Percentiles rank a stretch among this genome's conserved stretches.
phyloP scores from a whole-genome alignment of 2,329 filamentous ascomycete species.

The Teratosphaeria pseudoeucalypti region DNA sequence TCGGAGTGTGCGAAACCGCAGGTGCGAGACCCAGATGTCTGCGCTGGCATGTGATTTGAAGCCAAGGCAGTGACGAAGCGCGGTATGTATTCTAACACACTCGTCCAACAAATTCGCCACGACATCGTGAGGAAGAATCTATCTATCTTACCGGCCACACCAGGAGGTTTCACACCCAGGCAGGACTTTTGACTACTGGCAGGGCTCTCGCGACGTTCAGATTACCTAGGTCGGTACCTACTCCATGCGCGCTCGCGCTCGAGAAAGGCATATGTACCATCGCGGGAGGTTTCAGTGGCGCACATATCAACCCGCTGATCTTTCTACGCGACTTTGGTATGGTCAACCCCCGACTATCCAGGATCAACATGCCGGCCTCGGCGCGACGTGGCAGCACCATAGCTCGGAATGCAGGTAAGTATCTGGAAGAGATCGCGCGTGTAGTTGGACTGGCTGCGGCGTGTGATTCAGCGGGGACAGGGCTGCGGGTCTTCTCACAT shows the following conservation, averaged over 20 bases:
- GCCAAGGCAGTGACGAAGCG: background rate
- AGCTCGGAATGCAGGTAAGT: background rate
- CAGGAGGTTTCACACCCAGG: background rate
- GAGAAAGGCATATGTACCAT: no score
- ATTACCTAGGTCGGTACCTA: no score
- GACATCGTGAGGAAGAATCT: background rate
- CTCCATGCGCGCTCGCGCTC: no score
- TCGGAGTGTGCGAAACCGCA: no score
- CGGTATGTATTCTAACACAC: background rate
- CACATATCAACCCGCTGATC: background rate
- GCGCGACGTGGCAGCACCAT: background rate
- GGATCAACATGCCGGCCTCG: background rate
- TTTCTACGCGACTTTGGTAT: no score
- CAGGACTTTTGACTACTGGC: background rate
- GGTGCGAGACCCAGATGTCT: no score
- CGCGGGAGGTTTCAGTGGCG: no score
- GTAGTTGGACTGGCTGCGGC: background rate
- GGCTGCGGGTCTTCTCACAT: background rate
- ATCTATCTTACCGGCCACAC: background rate
- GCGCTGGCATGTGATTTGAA: no score
- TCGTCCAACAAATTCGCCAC: background rate
- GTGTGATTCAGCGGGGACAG: background rate
- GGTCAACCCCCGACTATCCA: no score
- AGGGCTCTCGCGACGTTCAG: background rate
- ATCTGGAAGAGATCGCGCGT: no score